Base-by-base conservation (phyloP, 129 eudicot species). In the Chrysanthemum lavandulifolium region DNA sequence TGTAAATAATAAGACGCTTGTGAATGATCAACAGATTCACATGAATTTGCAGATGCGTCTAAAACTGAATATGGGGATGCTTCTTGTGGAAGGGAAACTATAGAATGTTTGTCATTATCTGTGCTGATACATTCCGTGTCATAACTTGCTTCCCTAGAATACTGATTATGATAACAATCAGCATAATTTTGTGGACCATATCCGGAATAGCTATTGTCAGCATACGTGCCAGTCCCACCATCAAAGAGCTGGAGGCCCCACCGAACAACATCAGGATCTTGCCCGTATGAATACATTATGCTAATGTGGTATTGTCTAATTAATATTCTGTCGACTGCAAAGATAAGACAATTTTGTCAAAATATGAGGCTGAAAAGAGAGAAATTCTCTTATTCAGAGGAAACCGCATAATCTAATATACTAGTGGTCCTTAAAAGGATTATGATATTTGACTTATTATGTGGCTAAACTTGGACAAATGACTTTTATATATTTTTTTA, bases 221-320 rank as follows among this genome's bases (percentile, higher is more conserved):
- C 67, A 50, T 75, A 81, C 6, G 90, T 88, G 62, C 88, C 87
- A 21, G 90, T 88, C 68, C 88, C 87, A 21, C 91, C 85, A 59
- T 91, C 96, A 77, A 91, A 89, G 45, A 91, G 90, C 87, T 88
- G 88, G 68, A 91, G 92, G 19, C 97, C 96, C 97, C 97, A 91
- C 78, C 86, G 88, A 69, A 91, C 82, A 70, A 88, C 85, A 75
- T 91, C 97, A 2, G 92, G 97, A 88, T 88, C 97, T 84, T 88
- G 97, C 79, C 90, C 87, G 15, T 88, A 81, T 19, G 92, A 80
- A 73, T 83, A 84, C 97, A 91, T 91, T 77, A 71, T 60, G 76
- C 40, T 51, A 62, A 64, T 16, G 58, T 72, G 64, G 36, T 31
- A 65, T 31, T 33, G 40, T 65, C 12, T 10, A 76, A 10, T 53